Conservation (phyloP, 495 filamentous ascomycete species). For the Tetracladium marchalianum region DNA sequence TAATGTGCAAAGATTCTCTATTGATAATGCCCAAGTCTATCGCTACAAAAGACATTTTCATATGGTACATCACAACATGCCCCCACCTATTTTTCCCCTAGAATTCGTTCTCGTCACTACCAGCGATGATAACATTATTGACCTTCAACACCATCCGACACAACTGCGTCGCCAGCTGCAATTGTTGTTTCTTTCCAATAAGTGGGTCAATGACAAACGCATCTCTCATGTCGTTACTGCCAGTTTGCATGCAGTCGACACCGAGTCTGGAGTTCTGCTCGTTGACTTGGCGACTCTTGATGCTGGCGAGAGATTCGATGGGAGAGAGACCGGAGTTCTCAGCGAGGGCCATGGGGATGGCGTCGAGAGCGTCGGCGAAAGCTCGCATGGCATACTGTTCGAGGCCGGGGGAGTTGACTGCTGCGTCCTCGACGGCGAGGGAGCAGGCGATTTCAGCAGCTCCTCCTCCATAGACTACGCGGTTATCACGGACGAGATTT, state of each 20-base stretch:
- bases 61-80: conserved; percentile 15
- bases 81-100: conserved; percentile 42
- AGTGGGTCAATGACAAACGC: conserved; percentile 97
- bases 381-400: conserved; percentile 99
- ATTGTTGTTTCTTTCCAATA: conserved; percentile 94
- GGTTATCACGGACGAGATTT: conserved; percentile 91
- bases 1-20: conserved; percentile 4
- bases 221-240: conserved; percentile 92
- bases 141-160: conserved; percentile 99
- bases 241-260: conserved; percentile 94
- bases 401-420: conserved; percentile 86
- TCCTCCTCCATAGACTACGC: conserved; percentile 96
- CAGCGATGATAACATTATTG: conserved; percentile 92
- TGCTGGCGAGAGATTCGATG: conserved; percentile 85
- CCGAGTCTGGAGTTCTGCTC: conserved; percentile 76
- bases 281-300: conserved; percentile 94
- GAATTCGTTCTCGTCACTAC: conserved; percentile 84
- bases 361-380: conserved; percentile 90
- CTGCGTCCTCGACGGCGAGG: conserved; percentile 88
- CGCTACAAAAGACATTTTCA: conserved; percentile 5
- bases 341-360: conserved; percentile 90
- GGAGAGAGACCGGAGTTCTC: conserved; percentile 96
- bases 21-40: conserved; percentile 9
- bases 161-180: conserved; percentile 90
- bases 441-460: conserved; percentile 98